Percentiles rank a stretch among this genome's conserved stretches.
These are phyloP conservation scores for Fusarium sterilihyphosum DNA, from an alignment of 2,329 filamentous ascomycete species.

Conservation along the genomic window DNA sequence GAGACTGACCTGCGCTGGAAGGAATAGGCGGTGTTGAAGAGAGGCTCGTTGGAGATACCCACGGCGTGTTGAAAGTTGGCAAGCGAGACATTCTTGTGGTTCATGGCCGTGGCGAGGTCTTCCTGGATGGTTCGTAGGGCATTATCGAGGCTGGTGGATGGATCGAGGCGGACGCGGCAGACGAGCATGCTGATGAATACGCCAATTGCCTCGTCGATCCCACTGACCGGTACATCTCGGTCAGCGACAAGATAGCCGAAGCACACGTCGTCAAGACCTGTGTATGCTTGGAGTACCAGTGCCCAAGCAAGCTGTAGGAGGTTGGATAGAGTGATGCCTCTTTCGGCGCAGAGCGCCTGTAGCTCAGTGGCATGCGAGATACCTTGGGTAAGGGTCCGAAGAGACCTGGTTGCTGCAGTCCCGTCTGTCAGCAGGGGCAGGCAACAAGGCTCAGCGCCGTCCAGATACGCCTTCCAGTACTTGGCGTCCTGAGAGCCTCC, in stretches of 20 bases:
- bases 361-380: background rate
- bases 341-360: background rate
- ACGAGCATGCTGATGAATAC: constrained; percentile 33
- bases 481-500: background rate
- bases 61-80: constrained; percentile 5
- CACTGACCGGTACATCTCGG: constrained; percentile 1
- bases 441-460: constrained; percentile 1
- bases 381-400: constrained; percentile 6
- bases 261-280: constrained; percentile 22
- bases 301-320: constrained; percentile 27
- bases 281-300: constrained; percentile 25
- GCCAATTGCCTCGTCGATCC: constrained; percentile 19
- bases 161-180: constrained; percentile 1
- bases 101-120: constrained; percentile 7
- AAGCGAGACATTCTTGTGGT: constrained; percentile 15
- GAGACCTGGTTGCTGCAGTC: background rate
- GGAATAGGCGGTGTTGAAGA: constrained; percentile 38
- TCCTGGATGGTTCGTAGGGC: background rate
- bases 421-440: background rate
- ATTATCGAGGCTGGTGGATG: background rate
- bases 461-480: constrained; percentile 25
- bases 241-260: constrained; percentile 23
- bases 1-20: constrained; percentile 30
- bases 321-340: constrained; percentile 22
- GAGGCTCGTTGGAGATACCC: constrained; percentile 7